Conservation (phyloP, 176 grass and related monocot species). For the Oryza brachyantha region DNA sequence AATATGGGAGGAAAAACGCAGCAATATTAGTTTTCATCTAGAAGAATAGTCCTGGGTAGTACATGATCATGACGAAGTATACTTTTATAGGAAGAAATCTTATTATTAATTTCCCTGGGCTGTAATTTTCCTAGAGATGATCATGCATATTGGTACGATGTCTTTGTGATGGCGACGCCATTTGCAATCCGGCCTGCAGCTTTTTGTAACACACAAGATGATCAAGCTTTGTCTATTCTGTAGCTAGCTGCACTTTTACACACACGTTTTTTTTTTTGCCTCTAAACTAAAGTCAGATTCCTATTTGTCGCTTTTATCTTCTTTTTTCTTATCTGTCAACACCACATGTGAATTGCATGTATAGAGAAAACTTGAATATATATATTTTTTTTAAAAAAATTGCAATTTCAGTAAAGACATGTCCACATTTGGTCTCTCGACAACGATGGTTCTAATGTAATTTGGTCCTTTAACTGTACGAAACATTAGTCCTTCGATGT, state of each 20-base stretch:
- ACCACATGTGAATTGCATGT: too few species aligned
- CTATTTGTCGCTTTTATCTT: neutral
- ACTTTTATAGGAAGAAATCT: conserved; percentile 13
- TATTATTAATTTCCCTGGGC: neutral
- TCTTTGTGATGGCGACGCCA: conserved; percentile 11
- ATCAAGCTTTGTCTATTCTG: neutral
- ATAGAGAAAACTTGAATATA: too few species aligned
- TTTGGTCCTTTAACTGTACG: too few species aligned
- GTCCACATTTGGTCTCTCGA: too few species aligned
- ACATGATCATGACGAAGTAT: conserved; percentile 16
- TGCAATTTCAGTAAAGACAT: too few species aligned
- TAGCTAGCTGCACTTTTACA: neutral
- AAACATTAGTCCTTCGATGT: too few species aligned
- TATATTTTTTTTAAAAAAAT: too few species aligned
- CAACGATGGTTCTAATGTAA: too few species aligned
- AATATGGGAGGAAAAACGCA: too few species aligned
- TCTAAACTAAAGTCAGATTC: neutral
- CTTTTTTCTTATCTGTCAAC: neutral
- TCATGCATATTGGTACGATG: conserved; percentile 33
- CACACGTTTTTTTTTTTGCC: neutral
- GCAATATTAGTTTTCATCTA: conserved; percentile 37
- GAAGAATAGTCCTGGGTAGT: conserved; percentile 1
- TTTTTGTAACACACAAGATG: neutral
- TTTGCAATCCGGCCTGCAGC: neutral
- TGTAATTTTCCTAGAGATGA: conserved; percentile 5